Conservation (phyloP, 2,329 filamentous ascomycete species). For the Penicillium sp. region DNA sequence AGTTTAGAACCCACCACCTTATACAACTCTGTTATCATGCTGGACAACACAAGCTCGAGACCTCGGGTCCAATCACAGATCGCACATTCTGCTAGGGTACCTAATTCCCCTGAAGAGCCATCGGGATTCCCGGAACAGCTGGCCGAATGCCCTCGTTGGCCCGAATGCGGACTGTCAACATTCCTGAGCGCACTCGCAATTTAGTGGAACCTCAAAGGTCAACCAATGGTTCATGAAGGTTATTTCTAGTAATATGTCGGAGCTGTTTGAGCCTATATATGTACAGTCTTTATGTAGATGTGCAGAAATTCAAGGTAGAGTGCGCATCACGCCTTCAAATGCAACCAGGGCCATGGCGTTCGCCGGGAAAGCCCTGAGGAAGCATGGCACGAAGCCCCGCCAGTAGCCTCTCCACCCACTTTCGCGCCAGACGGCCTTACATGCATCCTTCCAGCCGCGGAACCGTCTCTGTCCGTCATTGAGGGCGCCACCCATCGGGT, state of each 20-base stretch:
- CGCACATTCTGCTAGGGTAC: not conserved
- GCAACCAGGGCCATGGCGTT: constrained; percentile 91
- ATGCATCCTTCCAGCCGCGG: constrained; percentile 73
- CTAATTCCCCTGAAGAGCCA: not conserved
- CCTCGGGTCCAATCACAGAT: constrained; percentile 7
- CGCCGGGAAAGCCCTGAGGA: constrained; percentile 87
- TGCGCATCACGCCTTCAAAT: constrained; percentile 86
- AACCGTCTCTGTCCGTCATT: constrained; percentile 66
- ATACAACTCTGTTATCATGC: constrained; percentile 8
- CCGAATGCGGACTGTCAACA: constrained; percentile 16
- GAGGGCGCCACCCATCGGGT: constrained; percentile 69
- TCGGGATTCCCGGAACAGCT: constrained; percentile 13
- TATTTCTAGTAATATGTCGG: too few relatives aligned
- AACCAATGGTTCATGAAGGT: too few relatives aligned
- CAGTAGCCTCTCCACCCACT: constrained; percentile 76
- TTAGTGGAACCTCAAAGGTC: not conserved
- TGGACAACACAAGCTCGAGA: constrained; percentile 1
- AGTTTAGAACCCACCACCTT: not conserved
- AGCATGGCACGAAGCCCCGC: constrained; percentile 90
- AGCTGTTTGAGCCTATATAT: constrained; percentile 1
- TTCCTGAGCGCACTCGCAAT: constrained; percentile 7
- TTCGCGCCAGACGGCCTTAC: constrained; percentile 69
- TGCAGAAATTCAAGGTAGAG: constrained; percentile 33
- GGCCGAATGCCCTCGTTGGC: constrained; percentile 5
- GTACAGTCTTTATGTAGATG: constrained; percentile 7